These are phyloP conservation scores for Colletotrichum abscissum DNA, from an alignment of 2,329 filamentous ascomycete species.

Conservation along the genomic window DNA sequence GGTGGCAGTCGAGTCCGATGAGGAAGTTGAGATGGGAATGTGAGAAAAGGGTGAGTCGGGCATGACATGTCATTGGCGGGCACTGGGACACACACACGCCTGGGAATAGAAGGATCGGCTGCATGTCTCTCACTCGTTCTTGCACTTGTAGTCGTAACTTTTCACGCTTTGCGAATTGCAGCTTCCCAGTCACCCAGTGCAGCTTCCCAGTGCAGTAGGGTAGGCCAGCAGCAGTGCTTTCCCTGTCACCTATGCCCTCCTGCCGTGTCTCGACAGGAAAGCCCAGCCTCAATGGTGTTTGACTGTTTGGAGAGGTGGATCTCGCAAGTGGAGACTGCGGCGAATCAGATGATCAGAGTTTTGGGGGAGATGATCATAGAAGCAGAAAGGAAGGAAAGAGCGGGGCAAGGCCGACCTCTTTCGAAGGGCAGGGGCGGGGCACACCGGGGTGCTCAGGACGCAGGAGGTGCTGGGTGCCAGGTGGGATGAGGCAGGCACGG, in stretches of 20 bases:
- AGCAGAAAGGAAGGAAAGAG: slow-evolving; percentile 23
- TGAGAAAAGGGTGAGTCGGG: not conserved
- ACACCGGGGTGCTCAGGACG: not conserved
- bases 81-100: not conserved
- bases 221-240: too few species aligned
- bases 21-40: not conserved
- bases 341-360: slow-evolving; percentile 19
- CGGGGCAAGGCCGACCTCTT: slow-evolving; percentile 7
- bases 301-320: not conserved
- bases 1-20: not conserved
- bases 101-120: not conserved
- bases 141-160: not conserved
- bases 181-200: too few species aligned
- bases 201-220: too few species aligned
- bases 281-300: not conserved
- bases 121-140: not conserved
- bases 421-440: not conserved
- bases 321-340: not conserved
- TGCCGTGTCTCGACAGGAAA: not conserved
- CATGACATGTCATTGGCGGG: not conserved
- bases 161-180: too few species aligned
- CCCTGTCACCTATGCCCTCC: too few species aligned
- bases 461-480: not conserved
- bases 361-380: not conserved
- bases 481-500: too few species aligned